phyloP scores from a whole-genome alignment of 2,329 filamentous ascomycete species.

The Huntiella savannae region DNA sequence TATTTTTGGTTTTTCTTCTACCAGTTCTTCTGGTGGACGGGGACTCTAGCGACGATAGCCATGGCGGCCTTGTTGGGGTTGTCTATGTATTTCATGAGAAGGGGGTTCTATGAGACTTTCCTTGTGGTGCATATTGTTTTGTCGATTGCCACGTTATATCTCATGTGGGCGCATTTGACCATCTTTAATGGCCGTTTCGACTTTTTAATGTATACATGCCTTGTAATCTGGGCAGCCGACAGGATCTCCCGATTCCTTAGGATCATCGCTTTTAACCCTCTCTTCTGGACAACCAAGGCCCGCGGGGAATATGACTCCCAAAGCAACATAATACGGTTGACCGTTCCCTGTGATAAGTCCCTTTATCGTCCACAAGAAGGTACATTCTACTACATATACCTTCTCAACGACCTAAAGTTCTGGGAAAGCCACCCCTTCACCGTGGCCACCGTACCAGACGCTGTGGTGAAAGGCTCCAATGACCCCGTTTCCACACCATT shows the following conservation, averaged over 20 bases:
- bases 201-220: constrained; percentile 28
- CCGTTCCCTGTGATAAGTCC: constrained; percentile 19
- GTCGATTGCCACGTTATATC: constrained; percentile 28
- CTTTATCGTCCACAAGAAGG: constrained; percentile 21
- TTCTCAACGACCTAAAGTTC: constrained; percentile 21
- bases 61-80: constrained; percentile 28
- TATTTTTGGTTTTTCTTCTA: constrained; percentile 21
- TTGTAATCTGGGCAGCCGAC: constrained; percentile 30
- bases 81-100: constrained; percentile 32
- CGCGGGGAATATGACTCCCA: constrained; percentile 19
- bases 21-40: constrained; percentile 30
- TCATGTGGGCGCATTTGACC: constrained; percentile 35
- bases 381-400: constrained; percentile 27
- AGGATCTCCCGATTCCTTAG: constrained; percentile 26
- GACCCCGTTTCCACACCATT: constrained; percentile 16
- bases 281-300: constrained; percentile 20
- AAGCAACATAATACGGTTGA: constrained; percentile 25
- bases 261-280: constrained; percentile 22
- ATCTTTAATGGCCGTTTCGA: constrained; percentile 32
- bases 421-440: constrained; percentile 35
- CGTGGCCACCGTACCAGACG: constrained; percentile 18
- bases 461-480: constrained; percentile 9
- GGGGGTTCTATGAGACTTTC: constrained; percentile 33
- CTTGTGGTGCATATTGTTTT: constrained; percentile 31
- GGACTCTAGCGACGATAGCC: constrained; percentile 25